These are phyloP conservation scores for Russula sp. DNA, from an alignment of 768 basidiomycete genomes.

Conservation along the genomic window DNA sequence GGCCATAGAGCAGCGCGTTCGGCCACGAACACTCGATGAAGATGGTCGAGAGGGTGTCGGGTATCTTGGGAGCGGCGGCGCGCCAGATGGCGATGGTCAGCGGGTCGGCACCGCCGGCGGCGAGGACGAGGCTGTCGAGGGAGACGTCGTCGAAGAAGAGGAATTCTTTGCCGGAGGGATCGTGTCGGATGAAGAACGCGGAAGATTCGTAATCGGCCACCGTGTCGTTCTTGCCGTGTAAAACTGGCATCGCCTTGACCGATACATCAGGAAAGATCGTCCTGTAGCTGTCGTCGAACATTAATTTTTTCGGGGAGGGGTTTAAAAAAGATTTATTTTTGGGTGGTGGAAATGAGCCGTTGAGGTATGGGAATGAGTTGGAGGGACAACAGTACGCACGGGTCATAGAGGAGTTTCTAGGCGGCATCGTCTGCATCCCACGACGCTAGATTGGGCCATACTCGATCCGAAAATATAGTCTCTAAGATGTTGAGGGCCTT, in stretches of 20 bases:
- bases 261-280: conserved; percentile 51
- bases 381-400: conserved; percentile 39
- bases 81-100: conserved; percentile 73
- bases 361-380: not conserved
- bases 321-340: not conserved
- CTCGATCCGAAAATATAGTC: conserved; percentile 63
- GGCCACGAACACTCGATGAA: conserved; percentile 94
- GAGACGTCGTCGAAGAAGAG: conserved; percentile 95
- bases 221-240: conserved; percentile 56
- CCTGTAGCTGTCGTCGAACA: conserved; percentile 47
- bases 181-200: conserved; percentile 80
- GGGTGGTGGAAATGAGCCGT: not conserved
- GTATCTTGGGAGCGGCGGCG: conserved; percentile 71
- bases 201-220: conserved; percentile 61
- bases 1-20: conserved; percentile 70
- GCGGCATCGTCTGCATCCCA: conserved; percentile 60
- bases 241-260: conserved; percentile 60
- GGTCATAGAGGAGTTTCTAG: conserved; percentile 54
- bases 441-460: conserved; percentile 84
- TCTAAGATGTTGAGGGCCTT: conserved; percentile 65
- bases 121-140: conserved; percentile 62
- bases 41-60: conserved; percentile 60
- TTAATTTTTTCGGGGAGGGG: conserved; percentile 29
- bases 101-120: conserved; percentile 32
- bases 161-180: conserved; percentile 59